Conservation (phyloP, 2,329 filamentous ascomycete species). For the Botryosphaeria dothidea region DNA sequence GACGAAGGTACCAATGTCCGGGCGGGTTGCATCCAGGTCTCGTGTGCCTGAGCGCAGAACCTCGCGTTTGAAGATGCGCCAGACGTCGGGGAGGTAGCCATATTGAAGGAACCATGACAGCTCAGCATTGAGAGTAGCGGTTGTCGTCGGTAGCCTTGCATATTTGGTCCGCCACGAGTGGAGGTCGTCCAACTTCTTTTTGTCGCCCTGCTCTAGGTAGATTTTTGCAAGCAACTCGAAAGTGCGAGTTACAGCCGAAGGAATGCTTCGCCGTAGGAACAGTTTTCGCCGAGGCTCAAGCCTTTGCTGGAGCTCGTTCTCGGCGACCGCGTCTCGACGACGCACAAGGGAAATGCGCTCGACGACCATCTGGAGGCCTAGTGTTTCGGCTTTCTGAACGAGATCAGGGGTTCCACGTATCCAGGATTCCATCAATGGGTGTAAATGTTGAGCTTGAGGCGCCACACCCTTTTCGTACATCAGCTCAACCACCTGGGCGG, state of each 20-base stretch:
- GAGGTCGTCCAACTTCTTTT: conserved; percentile 38
- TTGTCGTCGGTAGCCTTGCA: conserved; percentile 26
- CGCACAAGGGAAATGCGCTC: background rate
- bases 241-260: conserved; percentile 32
- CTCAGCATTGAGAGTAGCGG: conserved; percentile 34
- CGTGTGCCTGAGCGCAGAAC: background rate
- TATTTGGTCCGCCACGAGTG: conserved; percentile 28
- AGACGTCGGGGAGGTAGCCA: conserved; percentile 32
- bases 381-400: conserved; percentile 34
- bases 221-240: conserved; percentile 36
- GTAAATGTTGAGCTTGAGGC: conserved; percentile 74
- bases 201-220: conserved; percentile 30
- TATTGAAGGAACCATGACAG: conserved; percentile 33
- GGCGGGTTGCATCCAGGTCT: background rate
- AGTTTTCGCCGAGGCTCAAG: background rate
- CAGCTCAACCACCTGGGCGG: conserved; percentile 70
- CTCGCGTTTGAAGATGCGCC: conserved; percentile 14
- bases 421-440: conserved; percentile 79
- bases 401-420: conserved; percentile 43
- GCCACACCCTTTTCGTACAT: conserved; percentile 71
- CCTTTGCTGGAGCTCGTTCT: background rate
- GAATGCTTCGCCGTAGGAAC: conserved; percentile 21
- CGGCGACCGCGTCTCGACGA: background rate
- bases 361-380: conserved; percentile 39
- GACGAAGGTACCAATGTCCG: background rate